A percentile compares a stretch with the other conserved stretches of the same genome.
phyloP scores from a whole-genome alignment of 352 stramenopile species.

The Phytophthora cajani region DNA sequence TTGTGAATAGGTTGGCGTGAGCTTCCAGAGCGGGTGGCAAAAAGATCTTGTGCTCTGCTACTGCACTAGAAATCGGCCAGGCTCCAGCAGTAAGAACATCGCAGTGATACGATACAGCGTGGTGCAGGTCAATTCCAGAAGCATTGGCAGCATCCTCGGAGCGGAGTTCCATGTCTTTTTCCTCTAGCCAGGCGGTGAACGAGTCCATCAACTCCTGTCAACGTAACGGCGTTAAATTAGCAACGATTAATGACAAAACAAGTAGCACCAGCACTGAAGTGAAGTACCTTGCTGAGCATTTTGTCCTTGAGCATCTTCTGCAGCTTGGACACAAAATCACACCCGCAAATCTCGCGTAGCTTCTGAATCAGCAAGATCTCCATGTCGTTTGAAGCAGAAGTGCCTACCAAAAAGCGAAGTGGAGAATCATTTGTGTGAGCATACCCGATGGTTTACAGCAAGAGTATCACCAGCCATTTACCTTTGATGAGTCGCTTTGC shows the following conservation, averaged over 20 bases:
- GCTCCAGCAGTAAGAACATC: conserved; percentile 85
- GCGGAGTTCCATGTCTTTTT: conserved; percentile 62
- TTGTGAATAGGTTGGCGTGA: conserved; percentile 79
- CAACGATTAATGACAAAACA: neutral
- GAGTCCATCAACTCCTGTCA: conserved; percentile 67
- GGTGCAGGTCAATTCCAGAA: conserved; percentile 63
- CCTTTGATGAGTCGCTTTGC: conserved; percentile 88
- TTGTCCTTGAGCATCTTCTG: conserved; percentile 92
- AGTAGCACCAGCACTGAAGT: neutral
- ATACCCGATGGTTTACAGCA: neutral
- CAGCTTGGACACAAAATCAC: conserved; percentile 88
- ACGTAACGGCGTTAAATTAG: conserved; percentile 5
- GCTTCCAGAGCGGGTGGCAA: conserved; percentile 64
- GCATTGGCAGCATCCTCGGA: conserved; percentile 41
- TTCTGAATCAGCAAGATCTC: conserved; percentile 86
- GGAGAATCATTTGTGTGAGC: neutral
- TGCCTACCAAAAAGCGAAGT: conserved; percentile 31
- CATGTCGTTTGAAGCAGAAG: conserved; percentile 76
- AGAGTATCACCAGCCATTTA: conserved; percentile 17
- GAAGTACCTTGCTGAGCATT: conserved; percentile 74
- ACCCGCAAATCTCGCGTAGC: conserved; percentile 83
- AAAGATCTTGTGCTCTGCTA: conserved; percentile 54
- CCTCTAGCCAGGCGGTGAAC: conserved; percentile 77
- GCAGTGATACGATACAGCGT: conserved; percentile 69
- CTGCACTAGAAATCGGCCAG: conserved; percentile 83